These are phyloP conservation scores for Tetradesmus obliquus DNA, from an alignment of 139 green algal species.

Conservation along the genomic window DNA sequence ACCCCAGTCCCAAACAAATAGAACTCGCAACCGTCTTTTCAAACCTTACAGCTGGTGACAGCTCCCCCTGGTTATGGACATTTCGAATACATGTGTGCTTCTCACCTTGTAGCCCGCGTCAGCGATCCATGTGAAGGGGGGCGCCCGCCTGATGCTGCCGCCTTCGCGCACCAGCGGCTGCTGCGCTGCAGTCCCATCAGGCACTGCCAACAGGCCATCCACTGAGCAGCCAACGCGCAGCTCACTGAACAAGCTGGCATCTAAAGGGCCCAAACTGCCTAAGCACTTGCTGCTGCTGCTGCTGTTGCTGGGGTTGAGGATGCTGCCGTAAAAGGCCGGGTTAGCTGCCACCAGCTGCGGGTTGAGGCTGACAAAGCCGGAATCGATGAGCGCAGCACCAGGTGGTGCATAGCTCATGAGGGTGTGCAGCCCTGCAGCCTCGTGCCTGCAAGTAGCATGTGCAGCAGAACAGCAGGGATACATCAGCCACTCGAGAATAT, in stretches of 20 bases:
- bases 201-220: slow-evolving; percentile 9
- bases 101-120: slow-evolving; percentile 4
- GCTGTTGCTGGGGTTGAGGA: not conserved
- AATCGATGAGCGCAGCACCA: not conserved
- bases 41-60: too few relatives aligned
- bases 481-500: too few relatives aligned
- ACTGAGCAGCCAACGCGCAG: slow-evolving; percentile 18
- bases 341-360: not conserved
- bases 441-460: not conserved
- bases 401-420: not conserved
- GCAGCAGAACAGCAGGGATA: not conserved
- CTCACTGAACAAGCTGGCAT: not conserved
- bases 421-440: slow-evolving; percentile 17
- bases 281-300: not conserved
- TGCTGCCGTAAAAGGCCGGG: not conserved
- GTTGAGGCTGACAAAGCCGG: not conserved
- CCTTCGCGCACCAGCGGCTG: not conserved
- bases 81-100: too few relatives aligned
- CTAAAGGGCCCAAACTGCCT: not conserved
- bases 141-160: slow-evolving; percentile 3
- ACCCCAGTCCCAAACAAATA: too few relatives aligned
- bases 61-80: too few relatives aligned
- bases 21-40: too few relatives aligned
- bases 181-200: not conserved
- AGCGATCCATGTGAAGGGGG: not conserved